A percentile compares a stretch with the other conserved stretches of the same genome.
phyloP scores from a whole-genome alignment of 78 protist genomes.

The Acrasis kona region DNA sequence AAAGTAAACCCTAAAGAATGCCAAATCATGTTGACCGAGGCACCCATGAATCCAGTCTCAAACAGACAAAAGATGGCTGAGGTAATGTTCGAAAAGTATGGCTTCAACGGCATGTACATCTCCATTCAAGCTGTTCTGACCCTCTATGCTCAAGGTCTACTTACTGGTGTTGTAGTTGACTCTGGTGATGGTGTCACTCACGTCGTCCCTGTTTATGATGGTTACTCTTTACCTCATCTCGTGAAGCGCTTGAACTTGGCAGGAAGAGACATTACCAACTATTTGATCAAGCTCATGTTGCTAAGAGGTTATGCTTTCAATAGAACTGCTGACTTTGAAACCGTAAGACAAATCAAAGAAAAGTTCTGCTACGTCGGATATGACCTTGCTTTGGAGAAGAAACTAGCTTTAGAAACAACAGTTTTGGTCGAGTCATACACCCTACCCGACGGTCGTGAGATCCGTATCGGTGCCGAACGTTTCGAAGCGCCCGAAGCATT shows the following conservation, averaged over 20 bases:
- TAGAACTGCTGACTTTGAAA: constrained; percentile 96
- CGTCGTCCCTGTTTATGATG: constrained; percentile 97
- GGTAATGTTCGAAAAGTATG: constrained; percentile 91
- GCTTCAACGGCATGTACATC: constrained; percentile 72
- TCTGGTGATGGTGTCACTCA: constrained; percentile 99
- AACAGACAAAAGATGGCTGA: constrained; percentile 71
- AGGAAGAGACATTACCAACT: constrained; percentile 86
- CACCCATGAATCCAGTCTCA: constrained; percentile 87
- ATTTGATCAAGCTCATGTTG: constrained; percentile 86
- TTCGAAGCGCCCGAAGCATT: constrained; percentile 96
- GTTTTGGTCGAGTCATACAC: constrained; percentile 68
- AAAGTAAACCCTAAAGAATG: constrained; percentile 70
- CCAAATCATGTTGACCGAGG: constrained; percentile 92
- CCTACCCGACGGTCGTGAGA: constrained; percentile 91
- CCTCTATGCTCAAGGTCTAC: constrained; percentile 88
- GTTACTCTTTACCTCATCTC: constrained; percentile 75
- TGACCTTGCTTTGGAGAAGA: constrained; percentile 79
- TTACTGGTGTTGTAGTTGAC: constrained; percentile 95
- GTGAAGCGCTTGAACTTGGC: constrained; percentile 92
- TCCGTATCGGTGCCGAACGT: constrained; percentile 89
- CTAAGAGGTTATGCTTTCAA: constrained; percentile 89
- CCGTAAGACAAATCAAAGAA: constrained; percentile 94
- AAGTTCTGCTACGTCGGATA: constrained; percentile 92
- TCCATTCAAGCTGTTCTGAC: constrained; percentile 93
- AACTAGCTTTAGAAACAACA: constrained; percentile 94